These are phyloP conservation scores for Elaeis oleifera DNA, from an alignment of 202 grass and related monocot species.

Conservation along the genomic window DNA sequence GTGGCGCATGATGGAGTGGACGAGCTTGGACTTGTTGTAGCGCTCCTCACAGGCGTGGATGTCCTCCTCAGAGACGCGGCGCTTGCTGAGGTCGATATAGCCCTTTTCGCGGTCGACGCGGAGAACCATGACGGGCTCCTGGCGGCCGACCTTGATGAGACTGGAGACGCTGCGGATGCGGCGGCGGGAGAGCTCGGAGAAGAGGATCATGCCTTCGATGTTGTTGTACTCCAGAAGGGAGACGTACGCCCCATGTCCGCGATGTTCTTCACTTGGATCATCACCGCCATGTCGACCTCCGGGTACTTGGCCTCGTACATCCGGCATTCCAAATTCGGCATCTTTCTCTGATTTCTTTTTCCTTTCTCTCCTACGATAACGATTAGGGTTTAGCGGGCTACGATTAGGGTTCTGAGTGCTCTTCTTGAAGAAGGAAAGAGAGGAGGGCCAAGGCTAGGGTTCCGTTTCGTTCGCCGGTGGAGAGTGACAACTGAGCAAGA, in stretches of 20 bases:
- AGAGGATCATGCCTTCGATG: constrained; percentile 98
- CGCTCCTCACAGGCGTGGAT: constrained; percentile 69
- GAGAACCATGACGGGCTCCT: constrained; percentile 95
- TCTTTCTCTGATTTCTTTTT: constrained; percentile 11
- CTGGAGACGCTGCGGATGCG: constrained; percentile 87
- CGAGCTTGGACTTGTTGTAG: constrained; percentile 97
- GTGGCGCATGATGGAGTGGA: constrained; percentile 97
- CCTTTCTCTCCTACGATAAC: too few species aligned
- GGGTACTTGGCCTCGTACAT: constrained; percentile 89
- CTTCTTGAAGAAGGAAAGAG: too few species aligned
- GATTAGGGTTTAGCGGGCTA: too few species aligned
- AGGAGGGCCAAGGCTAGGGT: too few species aligned
- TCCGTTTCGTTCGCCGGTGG: too few species aligned
- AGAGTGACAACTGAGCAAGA: too few species aligned
- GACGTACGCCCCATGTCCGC: constrained; percentile 89
- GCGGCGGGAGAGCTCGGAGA: constrained; percentile 97
- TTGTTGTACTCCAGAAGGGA: constrained; percentile 94
- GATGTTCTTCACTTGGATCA: constrained; percentile 98
- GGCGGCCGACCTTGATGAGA: constrained; percentile 95
- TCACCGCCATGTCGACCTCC: constrained; percentile 91
- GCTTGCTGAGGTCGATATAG: constrained; percentile 94
- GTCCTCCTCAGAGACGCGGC: constrained; percentile 88
- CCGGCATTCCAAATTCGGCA: constrained; percentile 80
- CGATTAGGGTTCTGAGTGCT: too few species aligned
- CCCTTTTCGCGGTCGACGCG: constrained; percentile 93